Evolutionary conservation across 345 rosid genomes (phyloP), one percentile per base, ranked within the genome.

Genomic region (Cardiospermum halicacabum): DNA sequence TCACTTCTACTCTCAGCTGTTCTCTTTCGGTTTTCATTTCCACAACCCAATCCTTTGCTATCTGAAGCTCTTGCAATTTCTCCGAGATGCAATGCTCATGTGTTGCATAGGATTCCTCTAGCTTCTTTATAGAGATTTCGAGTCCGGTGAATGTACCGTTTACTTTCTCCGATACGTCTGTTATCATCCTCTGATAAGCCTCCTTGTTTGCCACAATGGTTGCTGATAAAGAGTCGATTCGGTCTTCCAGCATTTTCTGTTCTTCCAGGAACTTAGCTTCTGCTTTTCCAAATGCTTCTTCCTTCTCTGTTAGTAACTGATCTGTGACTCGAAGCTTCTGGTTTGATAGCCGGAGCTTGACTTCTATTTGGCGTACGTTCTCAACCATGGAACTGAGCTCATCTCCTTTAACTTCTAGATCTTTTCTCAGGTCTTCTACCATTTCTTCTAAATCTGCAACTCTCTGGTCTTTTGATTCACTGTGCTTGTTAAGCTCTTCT

Each of bases 291-390:
- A 76, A 74, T 45, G 66, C 73, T 62, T 84, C 96, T 80, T 91
- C 99, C 65, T 69, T 87, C 84, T 91, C 96, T 0, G 75, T 60
- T 16, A 94, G 81, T 39, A 84, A 76, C 64, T 94, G 97, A 18
- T 94, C 96, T 1, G 96, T 87, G 69, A 91, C 78, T 39, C 99
- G 87, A 40, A 87, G 91, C 75, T 94, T 91, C 85, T 94, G 97
- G 83, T 85, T 94, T 11, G 97, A 91, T 63, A 94, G 67, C 30
- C 96, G 87, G 57, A 91, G 96, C 75, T 82, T 84, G 8, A 94
- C 89, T 78, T 91, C 97, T 7, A 88, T 80, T n/a, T 64, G 68
- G 31, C 77, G 78, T 54, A 76, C 82, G 7, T 87, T 85, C 31
- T 88, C 92, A 7, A 77, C 62, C 67, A 77, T 26, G 28, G 83